Evolutionary conservation across 2,329 filamentous ascomycete genomes (phyloP).

Genomic region (Xylaria sp.): DNA sequence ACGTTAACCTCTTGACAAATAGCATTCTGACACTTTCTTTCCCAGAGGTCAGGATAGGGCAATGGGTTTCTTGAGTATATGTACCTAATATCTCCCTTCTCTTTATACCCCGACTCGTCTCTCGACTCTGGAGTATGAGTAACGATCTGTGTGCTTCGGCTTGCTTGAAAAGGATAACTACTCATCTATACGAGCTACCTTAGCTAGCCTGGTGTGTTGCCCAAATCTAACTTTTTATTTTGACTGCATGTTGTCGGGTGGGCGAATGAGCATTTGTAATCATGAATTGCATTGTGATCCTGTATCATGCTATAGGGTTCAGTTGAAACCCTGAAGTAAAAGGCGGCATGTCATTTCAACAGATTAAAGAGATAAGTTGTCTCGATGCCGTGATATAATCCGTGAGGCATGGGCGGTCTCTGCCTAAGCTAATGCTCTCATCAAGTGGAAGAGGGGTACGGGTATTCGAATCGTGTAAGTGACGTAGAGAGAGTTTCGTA

Average conservation of each 20-base stretch:
- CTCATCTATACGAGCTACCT: not conserved
- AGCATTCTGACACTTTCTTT: not conserved
- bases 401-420: not conserved
- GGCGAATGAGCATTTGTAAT: not conserved
- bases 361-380: not conserved
- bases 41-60: not conserved
- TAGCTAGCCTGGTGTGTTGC: not conserved
- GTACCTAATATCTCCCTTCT: not conserved
- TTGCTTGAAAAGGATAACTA: not conserved
- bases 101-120: slow-evolving; percentile 1
- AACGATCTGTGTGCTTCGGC: not conserved
- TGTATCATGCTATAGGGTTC: not conserved
- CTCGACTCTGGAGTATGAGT: not conserved
- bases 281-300: not conserved
- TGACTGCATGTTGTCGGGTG: not conserved
- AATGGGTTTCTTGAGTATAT: not conserved
- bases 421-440: not conserved
- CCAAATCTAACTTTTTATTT: not conserved
- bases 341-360: not conserved
- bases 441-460: not conserved
- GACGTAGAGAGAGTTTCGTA: not conserved
- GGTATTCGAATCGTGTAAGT: no score
- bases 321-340: not conserved
- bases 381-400: not conserved
- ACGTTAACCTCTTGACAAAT: not conserved